A percentile compares a stretch with the other conserved stretches of the same genome.
Evolutionary conservation across 176 grass and related monocot species (phyloP).

Genomic region (Rhynchospora tenuis): DNA sequence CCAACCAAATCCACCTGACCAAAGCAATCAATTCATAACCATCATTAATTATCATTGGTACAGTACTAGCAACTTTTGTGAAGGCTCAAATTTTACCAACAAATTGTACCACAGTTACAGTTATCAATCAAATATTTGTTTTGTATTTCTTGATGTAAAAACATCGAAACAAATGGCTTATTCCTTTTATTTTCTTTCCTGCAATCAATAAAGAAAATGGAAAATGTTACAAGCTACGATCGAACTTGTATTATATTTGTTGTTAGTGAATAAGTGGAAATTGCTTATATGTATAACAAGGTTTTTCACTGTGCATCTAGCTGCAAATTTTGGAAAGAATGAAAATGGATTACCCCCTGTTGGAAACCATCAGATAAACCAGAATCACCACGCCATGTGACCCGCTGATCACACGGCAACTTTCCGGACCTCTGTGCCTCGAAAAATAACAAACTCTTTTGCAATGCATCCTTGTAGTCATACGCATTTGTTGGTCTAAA

Average conservation of each 20-base stretch:
- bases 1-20: slow-evolving; percentile 77
- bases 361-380: slow-evolving; percentile 61
- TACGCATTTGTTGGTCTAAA: neutral
- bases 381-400: slow-evolving; percentile 84
- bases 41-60: neutral
- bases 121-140: neutral
- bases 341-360: slow-evolving; percentile 42
- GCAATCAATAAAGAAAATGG: too few species aligned
- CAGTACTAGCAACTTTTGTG: neutral
- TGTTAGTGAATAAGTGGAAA: too few species aligned
- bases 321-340: neutral
- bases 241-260: too few species aligned
- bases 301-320: too few species aligned
- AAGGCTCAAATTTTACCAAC: neutral
- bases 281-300: too few species aligned
- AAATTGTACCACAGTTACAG: neutral
- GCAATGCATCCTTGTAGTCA: slow-evolving; percentile 67
- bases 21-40: neutral
- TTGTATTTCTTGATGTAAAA: too few species aligned
- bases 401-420: slow-evolving; percentile 53
- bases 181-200: too few species aligned
- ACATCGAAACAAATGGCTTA: too few species aligned
- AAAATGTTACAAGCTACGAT: too few species aligned
- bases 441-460: slow-evolving; percentile 80
- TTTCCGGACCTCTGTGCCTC: slow-evolving; percentile 89